Percentiles rank a stretch among this genome's conserved stretches.
These are phyloP conservation scores for Phlebiopsis gigantea DNA, from an alignment of 768 basidiomycete genomes.

Conservation along the genomic window DNA sequence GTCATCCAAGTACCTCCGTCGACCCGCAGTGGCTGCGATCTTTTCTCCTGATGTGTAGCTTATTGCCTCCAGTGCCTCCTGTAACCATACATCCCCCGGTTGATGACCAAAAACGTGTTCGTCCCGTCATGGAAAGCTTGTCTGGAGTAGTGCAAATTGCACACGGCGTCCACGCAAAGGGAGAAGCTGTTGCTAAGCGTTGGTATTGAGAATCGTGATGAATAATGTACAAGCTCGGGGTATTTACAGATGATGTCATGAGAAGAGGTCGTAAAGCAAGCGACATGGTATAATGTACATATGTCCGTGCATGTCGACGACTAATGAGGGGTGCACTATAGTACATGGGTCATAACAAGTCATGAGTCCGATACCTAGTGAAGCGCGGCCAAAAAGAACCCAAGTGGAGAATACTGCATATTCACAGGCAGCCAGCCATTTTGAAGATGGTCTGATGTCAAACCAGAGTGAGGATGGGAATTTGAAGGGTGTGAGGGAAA, in stretches of 20 bases:
- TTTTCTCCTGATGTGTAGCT: not conserved
- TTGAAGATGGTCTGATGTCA: not conserved
- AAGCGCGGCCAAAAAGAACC: not conserved
- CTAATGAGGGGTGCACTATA: not conserved
- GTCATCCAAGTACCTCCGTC: not conserved
- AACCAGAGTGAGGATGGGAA: slow-evolving; percentile 2
- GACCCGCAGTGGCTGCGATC: not conserved
- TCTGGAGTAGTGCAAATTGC: not conserved
- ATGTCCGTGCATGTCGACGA: slow-evolving; percentile 4
- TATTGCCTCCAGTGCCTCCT: not conserved
- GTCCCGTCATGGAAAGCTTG: not conserved
- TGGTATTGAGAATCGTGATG: not conserved
- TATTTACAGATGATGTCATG: slow-evolving; percentile 3
- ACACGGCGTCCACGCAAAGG: not conserved
- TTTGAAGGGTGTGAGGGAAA: not conserved
- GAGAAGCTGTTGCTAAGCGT: not conserved
- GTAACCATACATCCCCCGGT: not conserved
- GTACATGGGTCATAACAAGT: slow-evolving; percentile 5
- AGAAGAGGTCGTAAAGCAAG: not conserved
- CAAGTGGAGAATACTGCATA: slow-evolving; percentile 6
- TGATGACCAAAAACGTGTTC: not conserved
- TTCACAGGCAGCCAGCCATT: not conserved
- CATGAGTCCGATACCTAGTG: not conserved
- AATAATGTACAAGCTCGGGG: not conserved
- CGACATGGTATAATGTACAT: not conserved